Conservation (phyloP, 306 rosid genomes). For the Acacia acuminata region DNA sequence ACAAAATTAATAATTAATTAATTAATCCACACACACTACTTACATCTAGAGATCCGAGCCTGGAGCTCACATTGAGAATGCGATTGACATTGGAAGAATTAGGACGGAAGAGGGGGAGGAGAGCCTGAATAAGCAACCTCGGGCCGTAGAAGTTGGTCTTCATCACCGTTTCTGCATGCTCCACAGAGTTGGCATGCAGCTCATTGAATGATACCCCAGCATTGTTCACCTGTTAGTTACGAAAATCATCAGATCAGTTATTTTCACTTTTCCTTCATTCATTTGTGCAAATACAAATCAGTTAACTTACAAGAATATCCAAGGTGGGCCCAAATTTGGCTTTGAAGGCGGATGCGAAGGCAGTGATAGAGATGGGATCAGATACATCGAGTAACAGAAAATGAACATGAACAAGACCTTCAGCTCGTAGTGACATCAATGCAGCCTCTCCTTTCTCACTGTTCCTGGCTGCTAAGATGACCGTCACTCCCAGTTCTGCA, state of each 20-base stretch:
- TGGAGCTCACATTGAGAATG: conserved; percentile 76
- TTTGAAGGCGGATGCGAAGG: conserved; percentile 58
- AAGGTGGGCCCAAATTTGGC: conserved; percentile 53
- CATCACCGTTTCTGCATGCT: conserved; percentile 67
- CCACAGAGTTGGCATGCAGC: conserved; percentile 62
- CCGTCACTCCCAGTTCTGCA: conserved; percentile 65
- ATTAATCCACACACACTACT: background rate
- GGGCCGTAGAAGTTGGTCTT: conserved; percentile 78
- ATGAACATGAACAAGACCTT: conserved; percentile 45
- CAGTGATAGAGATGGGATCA: conserved; percentile 58
- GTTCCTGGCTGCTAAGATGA: conserved; percentile 75
- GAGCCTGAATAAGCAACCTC: conserved; percentile 58
- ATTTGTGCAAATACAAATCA: background rate
- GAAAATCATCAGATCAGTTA: background rate
- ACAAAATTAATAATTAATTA: background rate
- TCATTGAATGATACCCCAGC: conserved; percentile 81
- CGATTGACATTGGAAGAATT: conserved; percentile 51
- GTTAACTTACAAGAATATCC: conserved; percentile 65
- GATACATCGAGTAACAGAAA: conserved; percentile 67
- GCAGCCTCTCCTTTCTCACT: conserved; percentile 59
- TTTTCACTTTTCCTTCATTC: background rate
- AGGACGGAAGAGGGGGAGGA: conserved; percentile 64
- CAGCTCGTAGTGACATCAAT: conserved; percentile 36
- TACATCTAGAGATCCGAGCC: conserved; percentile 82
- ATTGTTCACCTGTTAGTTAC: conserved; percentile 65